phyloP scores from a whole-genome alignment of 768 basidiomycete species.

The Leccinellum luteum region DNA sequence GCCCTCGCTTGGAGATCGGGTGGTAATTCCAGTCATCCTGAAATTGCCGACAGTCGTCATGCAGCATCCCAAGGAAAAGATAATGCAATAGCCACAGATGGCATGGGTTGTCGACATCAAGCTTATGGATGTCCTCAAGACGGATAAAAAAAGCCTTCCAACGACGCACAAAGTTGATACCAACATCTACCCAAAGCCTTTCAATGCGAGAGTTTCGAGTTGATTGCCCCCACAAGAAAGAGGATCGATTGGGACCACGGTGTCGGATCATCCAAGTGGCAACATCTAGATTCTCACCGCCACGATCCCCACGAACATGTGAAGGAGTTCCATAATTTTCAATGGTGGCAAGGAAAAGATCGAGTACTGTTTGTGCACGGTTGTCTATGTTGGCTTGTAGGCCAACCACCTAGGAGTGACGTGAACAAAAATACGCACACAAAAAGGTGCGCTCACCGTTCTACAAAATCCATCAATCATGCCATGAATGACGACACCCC shows the following conservation, averaged over 20 bases:
- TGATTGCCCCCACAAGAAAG: slow-evolving; percentile 35
- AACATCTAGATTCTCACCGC: slow-evolving; percentile 30
- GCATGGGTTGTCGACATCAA: slow-evolving; percentile 28
- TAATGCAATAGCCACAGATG: slow-evolving; percentile 46
- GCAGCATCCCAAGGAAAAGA: slow-evolving; percentile 40
- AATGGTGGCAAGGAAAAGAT: slow-evolving; percentile 20
- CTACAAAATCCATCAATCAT: slow-evolving; percentile 29
- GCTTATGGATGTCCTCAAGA: slow-evolving; percentile 34
- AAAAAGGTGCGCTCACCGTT: slow-evolving; percentile 21
- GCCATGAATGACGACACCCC: slow-evolving; percentile 25
- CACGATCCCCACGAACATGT: slow-evolving; percentile 25
- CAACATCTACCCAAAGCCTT: slow-evolving; percentile 43
- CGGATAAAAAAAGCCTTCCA: slow-evolving; percentile 44
- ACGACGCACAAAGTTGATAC: slow-evolving; percentile 34
- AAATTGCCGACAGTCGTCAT: slow-evolving; percentile 38
- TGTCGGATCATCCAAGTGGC: slow-evolving; percentile 27
- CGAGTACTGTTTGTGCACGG: slow-evolving; percentile 20
- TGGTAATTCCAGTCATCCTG: slow-evolving; percentile 40
- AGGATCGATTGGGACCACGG: slow-evolving; percentile 19
- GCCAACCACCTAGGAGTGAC: slow-evolving; percentile 14
- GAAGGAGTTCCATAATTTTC: slow-evolving; percentile 19
- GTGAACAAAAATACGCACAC: not conserved
- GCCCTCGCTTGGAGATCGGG: slow-evolving; percentile 22
- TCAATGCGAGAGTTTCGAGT: slow-evolving; percentile 45
- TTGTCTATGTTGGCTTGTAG: slow-evolving; percentile 28